phyloP scores from a whole-genome alignment of 495 filamentous ascomycete genomes.

The Podospora tetraspora region DNA sequence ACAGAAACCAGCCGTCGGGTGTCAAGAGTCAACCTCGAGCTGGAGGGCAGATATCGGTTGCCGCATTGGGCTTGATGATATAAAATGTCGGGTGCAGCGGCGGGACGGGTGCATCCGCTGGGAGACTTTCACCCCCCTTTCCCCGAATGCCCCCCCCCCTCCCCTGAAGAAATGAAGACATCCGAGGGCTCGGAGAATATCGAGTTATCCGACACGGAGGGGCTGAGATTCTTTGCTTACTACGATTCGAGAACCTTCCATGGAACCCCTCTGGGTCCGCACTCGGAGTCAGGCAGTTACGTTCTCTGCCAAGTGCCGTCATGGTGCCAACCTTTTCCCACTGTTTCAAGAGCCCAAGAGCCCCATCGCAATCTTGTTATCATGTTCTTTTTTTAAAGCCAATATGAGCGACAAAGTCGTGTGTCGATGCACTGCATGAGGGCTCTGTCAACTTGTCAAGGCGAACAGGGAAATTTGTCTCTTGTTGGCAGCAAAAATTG shows the following conservation, averaged over 20 bases:
- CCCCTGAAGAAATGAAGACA: slow-evolving; percentile 5
- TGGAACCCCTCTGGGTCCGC: slow-evolving; percentile 24
- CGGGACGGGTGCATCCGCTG: slow-evolving; percentile 8
- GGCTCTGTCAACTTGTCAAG: neutral
- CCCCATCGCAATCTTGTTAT: neutral
- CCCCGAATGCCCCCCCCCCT: neutral
- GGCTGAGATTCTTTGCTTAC: slow-evolving; percentile 9
- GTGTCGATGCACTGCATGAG: neutral
- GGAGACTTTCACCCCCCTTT: neutral
- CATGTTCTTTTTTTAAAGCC: neutral
- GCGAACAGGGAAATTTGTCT: neutral
- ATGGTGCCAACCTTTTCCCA: slow-evolving; percentile 4
- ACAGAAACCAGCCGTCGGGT: neutral
- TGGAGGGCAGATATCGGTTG: neutral
- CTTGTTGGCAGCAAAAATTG: neutral
- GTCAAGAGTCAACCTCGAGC: neutral
- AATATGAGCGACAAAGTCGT: neutral
- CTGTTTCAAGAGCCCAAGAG: neutral
- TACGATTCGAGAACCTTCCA: slow-evolving; percentile 44
- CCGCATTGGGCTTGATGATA: slow-evolving; percentile 2
- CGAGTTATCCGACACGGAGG: slow-evolving; percentile 12
- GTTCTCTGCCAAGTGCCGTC: neutral
- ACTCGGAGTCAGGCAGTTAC: slow-evolving; percentile 9
- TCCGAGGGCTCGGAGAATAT: slow-evolving; percentile 12
- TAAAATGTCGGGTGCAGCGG: neutral